phyloP scores from a whole-genome alignment of 2,329 filamentous ascomycete genomes.

The Fusarium poae region DNA sequence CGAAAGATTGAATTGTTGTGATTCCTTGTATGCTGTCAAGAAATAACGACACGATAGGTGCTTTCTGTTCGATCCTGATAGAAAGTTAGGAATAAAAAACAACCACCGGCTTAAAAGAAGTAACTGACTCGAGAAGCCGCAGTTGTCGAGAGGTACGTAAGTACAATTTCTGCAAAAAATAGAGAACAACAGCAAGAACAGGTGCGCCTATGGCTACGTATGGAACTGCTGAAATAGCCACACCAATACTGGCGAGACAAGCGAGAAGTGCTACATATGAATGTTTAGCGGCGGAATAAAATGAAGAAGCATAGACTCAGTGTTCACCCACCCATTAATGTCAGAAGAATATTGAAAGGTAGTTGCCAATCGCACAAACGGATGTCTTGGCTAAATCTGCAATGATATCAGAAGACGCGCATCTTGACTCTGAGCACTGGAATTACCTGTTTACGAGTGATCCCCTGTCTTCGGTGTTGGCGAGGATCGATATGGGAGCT shows the following conservation, averaged over 20 bases:
- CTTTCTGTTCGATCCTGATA: conserved; percentile 4
- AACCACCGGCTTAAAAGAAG: too few species aligned
- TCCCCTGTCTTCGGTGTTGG: not conserved
- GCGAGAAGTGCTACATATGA: not conserved
- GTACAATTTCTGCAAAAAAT: not conserved
- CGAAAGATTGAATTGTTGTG: conserved; percentile 3
- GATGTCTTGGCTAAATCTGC: conserved; percentile 6
- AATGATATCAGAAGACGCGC: too few species aligned
- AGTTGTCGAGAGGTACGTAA: conserved; percentile 2
- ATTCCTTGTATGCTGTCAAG: conserved; percentile 7
- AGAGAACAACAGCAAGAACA: not conserved
- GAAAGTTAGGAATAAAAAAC: too few species aligned
- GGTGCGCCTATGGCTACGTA: conserved; percentile 7
- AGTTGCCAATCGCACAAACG: conserved; percentile 12
- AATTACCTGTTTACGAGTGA: conserved; percentile 3
- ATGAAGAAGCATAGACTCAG: too few species aligned
- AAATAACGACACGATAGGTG: conserved; percentile 3
- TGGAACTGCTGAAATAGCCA: conserved; percentile 6
- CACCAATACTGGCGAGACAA: conserved; percentile 3
- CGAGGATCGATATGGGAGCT: not conserved
- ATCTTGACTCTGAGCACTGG: too few species aligned
- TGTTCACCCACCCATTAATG: not conserved
- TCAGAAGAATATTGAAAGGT: conserved; percentile 8
- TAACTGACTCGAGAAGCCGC: conserved; percentile 8
- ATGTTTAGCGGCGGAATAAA: too few species aligned